Conservation (phyloP, 345 rosid genomes). For the Clarkia xantiana region DNA sequence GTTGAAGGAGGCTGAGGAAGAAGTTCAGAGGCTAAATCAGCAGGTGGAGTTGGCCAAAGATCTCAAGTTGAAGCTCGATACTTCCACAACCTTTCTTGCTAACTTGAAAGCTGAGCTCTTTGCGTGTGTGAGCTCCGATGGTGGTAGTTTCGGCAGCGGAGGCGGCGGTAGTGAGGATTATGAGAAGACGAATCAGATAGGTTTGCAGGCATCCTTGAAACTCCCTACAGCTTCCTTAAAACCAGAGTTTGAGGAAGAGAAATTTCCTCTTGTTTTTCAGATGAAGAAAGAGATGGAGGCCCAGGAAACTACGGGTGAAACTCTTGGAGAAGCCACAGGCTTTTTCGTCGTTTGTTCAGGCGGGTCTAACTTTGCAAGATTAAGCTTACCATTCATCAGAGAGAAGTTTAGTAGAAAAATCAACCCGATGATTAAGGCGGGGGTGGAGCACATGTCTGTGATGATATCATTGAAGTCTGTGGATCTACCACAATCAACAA, state of each 20-base stretch:
- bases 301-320: slow-evolving; percentile 40
- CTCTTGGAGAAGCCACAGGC: too few relatives aligned
- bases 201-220: slow-evolving; percentile 44
- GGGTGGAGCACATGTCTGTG: too few relatives aligned
- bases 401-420: too few relatives aligned
- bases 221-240: slow-evolving; percentile 53
- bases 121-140: slow-evolving; percentile 54
- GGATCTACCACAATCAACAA: too few relatives aligned
- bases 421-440: too few relatives aligned
- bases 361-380: too few relatives aligned
- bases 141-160: slow-evolving; percentile 25
- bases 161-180: slow-evolving; percentile 17
- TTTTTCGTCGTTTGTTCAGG: too few relatives aligned
- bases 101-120: slow-evolving; percentile 77
- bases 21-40: too few relatives aligned
- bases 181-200: slow-evolving; percentile 26
- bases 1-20: too few relatives aligned
- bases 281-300: slow-evolving; percentile 57
- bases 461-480: too few relatives aligned
- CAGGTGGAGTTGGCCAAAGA: slow-evolving; percentile 64
- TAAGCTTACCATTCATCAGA: too few relatives aligned
- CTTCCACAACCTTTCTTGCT: slow-evolving; percentile 48
- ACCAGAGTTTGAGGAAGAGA: slow-evolving; percentile 75
- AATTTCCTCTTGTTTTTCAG: slow-evolving; percentile 39
- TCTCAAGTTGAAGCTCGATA: slow-evolving; percentile 51